A percentile compares a stretch with the other conserved stretches of the same genome.
These are phyloP conservation scores for Bruguiera gymnorhiza DNA, from an alignment of 345 rosid species.

Conservation along the genomic window DNA sequence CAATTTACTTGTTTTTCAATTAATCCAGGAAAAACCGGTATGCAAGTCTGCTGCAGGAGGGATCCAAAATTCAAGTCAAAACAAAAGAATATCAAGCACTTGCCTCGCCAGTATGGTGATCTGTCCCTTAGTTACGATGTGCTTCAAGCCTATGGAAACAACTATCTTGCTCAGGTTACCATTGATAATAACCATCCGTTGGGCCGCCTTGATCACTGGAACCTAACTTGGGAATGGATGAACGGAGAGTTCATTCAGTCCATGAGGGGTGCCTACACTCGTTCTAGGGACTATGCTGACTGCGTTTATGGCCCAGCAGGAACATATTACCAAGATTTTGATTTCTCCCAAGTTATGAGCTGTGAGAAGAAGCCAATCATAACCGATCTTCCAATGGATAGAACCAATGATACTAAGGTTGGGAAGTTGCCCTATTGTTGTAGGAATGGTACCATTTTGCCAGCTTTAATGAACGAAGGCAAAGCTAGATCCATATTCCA, in stretches of 20 bases:
- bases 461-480: slow-evolving; percentile 54
- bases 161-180: slow-evolving; percentile 86
- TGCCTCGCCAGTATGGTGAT: slow-evolving; percentile 62
- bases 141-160: slow-evolving; percentile 53
- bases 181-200: slow-evolving; percentile 67
- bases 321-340: slow-evolving; percentile 51
- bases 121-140: slow-evolving; percentile 66
- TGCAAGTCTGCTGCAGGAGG: slow-evolving; percentile 70
- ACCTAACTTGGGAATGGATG: slow-evolving; percentile 92
- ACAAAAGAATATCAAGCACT: slow-evolving; percentile 37
- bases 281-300: slow-evolving; percentile 38
- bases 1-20: background rate
- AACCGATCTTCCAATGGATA: slow-evolving; percentile 59
- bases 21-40: slow-evolving; percentile 44
- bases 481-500: slow-evolving; percentile 65
- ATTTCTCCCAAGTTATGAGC: slow-evolving; percentile 63
- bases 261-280: slow-evolving; percentile 83
- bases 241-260: slow-evolving; percentile 73
- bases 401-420: slow-evolving; percentile 43
- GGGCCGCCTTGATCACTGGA: slow-evolving; percentile 91
- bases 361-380: slow-evolving; percentile 68
- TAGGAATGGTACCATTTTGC: slow-evolving; percentile 68
- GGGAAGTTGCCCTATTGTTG: slow-evolving; percentile 84
- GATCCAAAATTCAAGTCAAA: slow-evolving; percentile 49
- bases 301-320: slow-evolving; percentile 72